These are phyloP conservation scores for Scolecobasidium constrictum DNA, from an alignment of 2,329 filamentous ascomycete species.

Conservation along the genomic window DNA sequence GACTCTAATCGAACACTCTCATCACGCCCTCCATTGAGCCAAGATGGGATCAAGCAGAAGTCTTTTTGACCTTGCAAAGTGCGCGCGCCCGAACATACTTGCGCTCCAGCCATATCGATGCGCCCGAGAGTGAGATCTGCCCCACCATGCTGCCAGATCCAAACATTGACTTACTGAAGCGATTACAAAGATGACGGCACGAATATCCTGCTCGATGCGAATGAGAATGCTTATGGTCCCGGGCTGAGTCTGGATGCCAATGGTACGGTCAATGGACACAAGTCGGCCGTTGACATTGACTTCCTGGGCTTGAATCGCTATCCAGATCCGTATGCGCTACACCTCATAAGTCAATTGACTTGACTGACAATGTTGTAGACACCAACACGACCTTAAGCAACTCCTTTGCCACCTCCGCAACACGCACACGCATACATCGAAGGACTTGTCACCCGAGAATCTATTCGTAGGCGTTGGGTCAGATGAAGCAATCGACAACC, in stretches of 20 bases:
- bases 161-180: slow-evolving; percentile 35
- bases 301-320: slow-evolving; percentile 82
- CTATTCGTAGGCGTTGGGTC: slow-evolving; percentile 92
- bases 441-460: slow-evolving; percentile 65
- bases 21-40: no score
- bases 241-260: slow-evolving; percentile 48
- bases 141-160: slow-evolving; percentile 10
- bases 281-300: slow-evolving; percentile 50
- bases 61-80: slow-evolving; percentile 38
- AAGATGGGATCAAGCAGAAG: slow-evolving; percentile 12
- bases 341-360: not conserved
- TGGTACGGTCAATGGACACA: slow-evolving; percentile 36
- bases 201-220: slow-evolving; percentile 92
- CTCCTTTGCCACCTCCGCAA: slow-evolving; percentile 80
- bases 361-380: slow-evolving; percentile 30
- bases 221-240: slow-evolving; percentile 93
- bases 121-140: slow-evolving; percentile 38
- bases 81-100: slow-evolving; percentile 41
- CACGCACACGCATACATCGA: slow-evolving; percentile 66
- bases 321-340: slow-evolving; percentile 59
- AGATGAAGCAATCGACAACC: slow-evolving; percentile 91
- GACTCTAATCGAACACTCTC: not conserved
- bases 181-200: slow-evolving; percentile 98
- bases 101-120: slow-evolving; percentile 43
- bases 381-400: slow-evolving; percentile 80